phyloP scores from a whole-genome alignment of 2,329 filamentous ascomycete species.

The Cercospora canescens region DNA sequence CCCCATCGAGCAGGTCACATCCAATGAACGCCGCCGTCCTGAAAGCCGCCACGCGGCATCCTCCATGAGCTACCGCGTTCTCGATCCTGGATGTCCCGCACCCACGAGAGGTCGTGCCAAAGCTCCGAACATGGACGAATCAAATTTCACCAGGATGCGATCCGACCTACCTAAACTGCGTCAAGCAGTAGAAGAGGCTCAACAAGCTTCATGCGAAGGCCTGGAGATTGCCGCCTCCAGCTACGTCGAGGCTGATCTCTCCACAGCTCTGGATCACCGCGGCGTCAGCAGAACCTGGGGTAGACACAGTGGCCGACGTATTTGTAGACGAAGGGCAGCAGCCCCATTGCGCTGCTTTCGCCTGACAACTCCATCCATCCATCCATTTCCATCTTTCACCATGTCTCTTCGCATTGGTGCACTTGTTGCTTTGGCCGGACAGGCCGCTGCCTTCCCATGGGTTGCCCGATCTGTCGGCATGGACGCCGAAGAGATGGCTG shows the following conservation, averaged over 20 bases:
- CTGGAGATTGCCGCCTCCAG: background rate
- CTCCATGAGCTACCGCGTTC: background rate
- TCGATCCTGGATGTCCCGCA: background rate
- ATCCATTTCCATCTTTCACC: background rate
- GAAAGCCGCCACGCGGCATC: background rate
- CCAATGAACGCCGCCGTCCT: background rate
- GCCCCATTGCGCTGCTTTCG: background rate
- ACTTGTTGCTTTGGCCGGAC: conserved; percentile 27
- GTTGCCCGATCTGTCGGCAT: conserved; percentile 34
- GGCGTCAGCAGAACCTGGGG: background rate
- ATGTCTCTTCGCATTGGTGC: conserved; percentile 15
- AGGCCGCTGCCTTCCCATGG: conserved; percentile 41
- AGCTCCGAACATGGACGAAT: background rate
- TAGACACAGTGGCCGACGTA: background rate
- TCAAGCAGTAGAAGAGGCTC: background rate
- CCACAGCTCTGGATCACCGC: background rate
- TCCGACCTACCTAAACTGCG: background rate
- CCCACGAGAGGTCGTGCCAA: background rate
- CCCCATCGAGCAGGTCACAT: background rate
- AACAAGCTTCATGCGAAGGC: conserved; percentile 1
- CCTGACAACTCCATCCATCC: background rate
- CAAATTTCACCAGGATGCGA: background rate
- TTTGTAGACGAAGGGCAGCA: background rate
- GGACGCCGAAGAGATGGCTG: conserved; percentile 26
- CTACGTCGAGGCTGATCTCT: too few species aligned